Evolutionary conservation across 2,329 filamentous ascomycete genomes (phyloP).

Genomic region (Beauveria varroae): DNA sequence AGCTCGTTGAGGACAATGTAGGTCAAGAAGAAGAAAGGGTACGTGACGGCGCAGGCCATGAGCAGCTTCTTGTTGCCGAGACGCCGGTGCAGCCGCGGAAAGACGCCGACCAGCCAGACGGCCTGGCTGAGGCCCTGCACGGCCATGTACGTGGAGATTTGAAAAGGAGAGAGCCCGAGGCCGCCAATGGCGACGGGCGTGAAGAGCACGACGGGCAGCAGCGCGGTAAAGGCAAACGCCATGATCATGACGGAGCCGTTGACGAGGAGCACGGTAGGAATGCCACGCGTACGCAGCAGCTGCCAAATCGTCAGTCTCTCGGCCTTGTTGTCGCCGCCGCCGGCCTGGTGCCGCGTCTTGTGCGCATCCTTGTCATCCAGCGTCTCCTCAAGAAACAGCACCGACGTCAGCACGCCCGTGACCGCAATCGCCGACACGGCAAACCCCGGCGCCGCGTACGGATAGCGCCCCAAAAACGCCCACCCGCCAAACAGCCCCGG

Average conservation of each 20-base stretch:
- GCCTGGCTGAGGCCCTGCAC: constrained; percentile 59
- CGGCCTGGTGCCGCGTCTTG: neutral
- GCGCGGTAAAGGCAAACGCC: constrained; percentile 63
- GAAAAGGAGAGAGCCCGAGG: constrained; percentile 50
- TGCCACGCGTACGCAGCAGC: constrained; percentile 56
- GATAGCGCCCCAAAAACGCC: constrained; percentile 40
- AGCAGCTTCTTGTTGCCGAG: constrained; percentile 61
- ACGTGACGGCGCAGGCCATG: constrained; percentile 42
- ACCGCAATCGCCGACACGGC: constrained; percentile 48
- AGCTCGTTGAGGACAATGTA: constrained; percentile 49
- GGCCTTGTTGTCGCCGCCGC: neutral
- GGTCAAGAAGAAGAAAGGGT: constrained; percentile 57
- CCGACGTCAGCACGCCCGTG: constrained; percentile 41
- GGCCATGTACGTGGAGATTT: constrained; percentile 61
- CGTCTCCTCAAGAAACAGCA: constrained; percentile 58
- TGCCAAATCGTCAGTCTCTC: constrained; percentile 19
- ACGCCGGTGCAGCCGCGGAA: constrained; percentile 59
- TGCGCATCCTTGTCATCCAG: constrained; percentile 26
- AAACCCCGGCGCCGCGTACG: constrained; percentile 49
- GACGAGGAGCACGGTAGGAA: constrained; percentile 56
- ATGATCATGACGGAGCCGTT: constrained; percentile 62
- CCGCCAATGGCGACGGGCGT: constrained; percentile 57
- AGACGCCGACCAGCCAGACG: constrained; percentile 61
- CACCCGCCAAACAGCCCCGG: constrained; percentile 41
- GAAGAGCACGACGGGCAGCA: constrained; percentile 62